Evolutionary conservation across 306 rosid species (phyloP).

Genomic region (Cicer cuneatum): DNA sequence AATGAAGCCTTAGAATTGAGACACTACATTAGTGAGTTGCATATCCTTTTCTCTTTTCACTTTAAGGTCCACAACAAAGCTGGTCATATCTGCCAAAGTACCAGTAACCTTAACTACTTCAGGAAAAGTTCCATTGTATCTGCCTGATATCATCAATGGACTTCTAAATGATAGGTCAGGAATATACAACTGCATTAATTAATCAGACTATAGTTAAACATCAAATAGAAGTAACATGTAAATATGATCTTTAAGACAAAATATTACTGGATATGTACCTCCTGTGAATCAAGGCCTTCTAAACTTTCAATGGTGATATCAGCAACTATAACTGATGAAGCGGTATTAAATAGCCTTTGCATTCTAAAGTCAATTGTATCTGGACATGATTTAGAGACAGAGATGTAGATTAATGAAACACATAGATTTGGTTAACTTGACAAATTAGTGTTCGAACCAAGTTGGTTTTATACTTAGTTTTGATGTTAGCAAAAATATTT

Average conservation of each 20-base stretch:
- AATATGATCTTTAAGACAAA: conserved; percentile 14
- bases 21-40: conserved; percentile 72
- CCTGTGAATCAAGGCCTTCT: conserved; percentile 73
- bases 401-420: not conserved
- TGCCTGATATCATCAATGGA: conserved; percentile 85
- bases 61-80: conserved; percentile 63
- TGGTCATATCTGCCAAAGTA: conserved; percentile 73
- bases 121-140: conserved; percentile 83
- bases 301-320: conserved; percentile 61
- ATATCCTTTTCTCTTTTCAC: conserved; percentile 77
- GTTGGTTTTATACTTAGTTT: too few relatives aligned
- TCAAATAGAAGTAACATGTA: conserved; percentile 24
- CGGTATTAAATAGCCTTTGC: conserved; percentile 64
- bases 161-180: conserved; percentile 78
- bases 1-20: conserved; percentile 39
- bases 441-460: too few relatives aligned
- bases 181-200: conserved; percentile 68
- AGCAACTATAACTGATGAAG: conserved; percentile 71
- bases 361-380: conserved; percentile 68
- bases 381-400: conserved; percentile 40
- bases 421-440: not conserved
- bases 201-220: conserved; percentile 32
- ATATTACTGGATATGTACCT: conserved; percentile 57
- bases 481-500: too few relatives aligned
- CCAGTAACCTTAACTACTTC: conserved; percentile 66